Evolutionary conservation across 202 grass and related monocot genomes (phyloP), one percentile per base, ranked within the genome.

Genomic region (Eragrostis tef): DNA sequence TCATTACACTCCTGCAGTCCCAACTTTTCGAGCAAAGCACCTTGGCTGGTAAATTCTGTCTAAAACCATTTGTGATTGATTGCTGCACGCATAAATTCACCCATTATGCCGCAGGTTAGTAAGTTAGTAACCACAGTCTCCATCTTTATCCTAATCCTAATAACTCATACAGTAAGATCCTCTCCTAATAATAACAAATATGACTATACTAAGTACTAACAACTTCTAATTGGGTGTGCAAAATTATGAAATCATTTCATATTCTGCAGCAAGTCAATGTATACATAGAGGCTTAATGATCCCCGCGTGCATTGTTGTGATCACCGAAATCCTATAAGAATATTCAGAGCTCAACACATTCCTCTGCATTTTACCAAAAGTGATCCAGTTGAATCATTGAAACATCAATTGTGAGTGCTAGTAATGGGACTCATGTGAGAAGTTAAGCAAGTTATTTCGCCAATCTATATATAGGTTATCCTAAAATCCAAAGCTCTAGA

Each of bases 11-110:
- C 62, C 51, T 70, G 63, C 25, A 83, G 15, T 39, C 79, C 47
- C 20, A 86, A 78, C 84, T 75, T 90, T 86, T 75, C 75, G 25
- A 79, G 60, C 48, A 73, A 90, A 79, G 63, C 44, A 77, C 60
- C 74, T 45, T 34, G 45, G 34, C 6, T 71, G 51, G 44, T 45
- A 5, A 29, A 62, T 44, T 51, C 50, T 56, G 74, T 88, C 61
- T 56, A 48, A 70, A 75, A 39, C 31, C 31, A 62, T 49, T 67
- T 68, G 26, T 42, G 47, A 78, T 3, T 81, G 64, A 67, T 78
- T 65, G 20, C 24, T 36, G 43, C 44, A 61, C 60, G 66, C 34
- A 22, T 45, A 89, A 52, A 36, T 45, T 73, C 49, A 64, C 16
- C 24, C 12, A 53, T 20, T 17, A 64, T 71, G 15, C 3, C 67